Evolutionary conservation across 2,329 filamentous ascomycete species (phyloP), one percentile per base, ranked within the genome.

Genomic region (Penicillium occitanis): DNA sequence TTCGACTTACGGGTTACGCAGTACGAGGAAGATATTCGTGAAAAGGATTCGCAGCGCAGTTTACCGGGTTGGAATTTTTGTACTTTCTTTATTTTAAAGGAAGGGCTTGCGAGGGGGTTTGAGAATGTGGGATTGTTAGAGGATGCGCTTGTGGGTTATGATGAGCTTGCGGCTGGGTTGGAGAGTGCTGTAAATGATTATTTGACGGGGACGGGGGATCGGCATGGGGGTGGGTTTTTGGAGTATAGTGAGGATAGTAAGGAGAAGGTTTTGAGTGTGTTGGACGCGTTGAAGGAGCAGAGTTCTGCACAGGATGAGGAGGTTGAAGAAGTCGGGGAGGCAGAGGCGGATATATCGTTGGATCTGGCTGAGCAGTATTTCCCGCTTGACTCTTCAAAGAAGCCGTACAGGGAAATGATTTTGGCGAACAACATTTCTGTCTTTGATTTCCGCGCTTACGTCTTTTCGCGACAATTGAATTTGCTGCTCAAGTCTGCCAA

Each of bases 1-100:
- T 99, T 99, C 75, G 94, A 98, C 79, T 84, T 89, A 71, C 88
- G 95, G 8, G 95, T 99, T 1, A 88, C 87, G 22, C 94, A 98
- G 73, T 99, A 99, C 76, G 95, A 99, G 77, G 93, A 97, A 67
- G 95, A 99, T 71, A 97, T 99, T 71, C 91, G 92, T 69, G 95
- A 97, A 77, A 95, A 93, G 74, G 94, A 98, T 71, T 87, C 90
- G 0, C 93, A 98, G 76, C 86, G 94, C 57, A 89, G 84, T 40
- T 80, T 99, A 19, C 95, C 95, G 0, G 95, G 95, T 0, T 99
- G 95, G 95, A 99, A 99, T 74, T 99, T 99, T 75, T 98, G 95
- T 78, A 99, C 95, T 0, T 99, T 99, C 76, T 99, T 99, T 76
- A 93, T 99, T 17, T 84, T 99, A 8, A 99, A 99, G 74, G 95